phyloP scores from a whole-genome alignment of 2,329 filamentous ascomycete genomes.

The Monascus ruber region DNA sequence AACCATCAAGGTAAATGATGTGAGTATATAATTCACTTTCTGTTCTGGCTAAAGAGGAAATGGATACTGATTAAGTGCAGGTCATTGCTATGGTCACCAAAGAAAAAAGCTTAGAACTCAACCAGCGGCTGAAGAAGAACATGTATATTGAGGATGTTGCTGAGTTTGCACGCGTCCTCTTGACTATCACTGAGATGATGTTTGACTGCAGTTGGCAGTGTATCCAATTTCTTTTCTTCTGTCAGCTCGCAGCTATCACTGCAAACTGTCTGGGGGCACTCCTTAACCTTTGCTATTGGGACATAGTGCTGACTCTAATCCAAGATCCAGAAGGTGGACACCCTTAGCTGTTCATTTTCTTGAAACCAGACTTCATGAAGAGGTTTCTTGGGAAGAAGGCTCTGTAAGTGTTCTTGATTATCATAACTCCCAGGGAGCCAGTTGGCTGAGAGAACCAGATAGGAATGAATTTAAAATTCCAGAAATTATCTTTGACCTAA shows the following conservation, averaged over 20 bases:
- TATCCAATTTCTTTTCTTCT: slow-evolving; percentile 10
- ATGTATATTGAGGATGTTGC: slow-evolving; percentile 10
- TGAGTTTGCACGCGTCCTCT: slow-evolving; percentile 5
- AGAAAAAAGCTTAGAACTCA: no score
- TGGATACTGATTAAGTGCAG: slow-evolving; percentile 5
- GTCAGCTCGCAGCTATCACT: slow-evolving; percentile 7
- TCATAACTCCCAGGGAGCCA: neutral
- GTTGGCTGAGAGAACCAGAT: neutral
- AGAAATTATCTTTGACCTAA: slow-evolving; percentile 3
- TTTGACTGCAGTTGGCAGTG: slow-evolving; percentile 6
- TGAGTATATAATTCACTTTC: neutral
- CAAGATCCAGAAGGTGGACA: slow-evolving; percentile 9
- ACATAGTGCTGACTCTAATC: slow-evolving; percentile 6
- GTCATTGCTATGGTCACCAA: no score
- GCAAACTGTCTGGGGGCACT: slow-evolving; percentile 5
- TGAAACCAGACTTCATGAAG: slow-evolving; percentile 7
- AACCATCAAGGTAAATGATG: neutral
- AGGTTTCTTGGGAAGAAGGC: slow-evolving; percentile 5
- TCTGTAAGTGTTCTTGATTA: slow-evolving; percentile 4
- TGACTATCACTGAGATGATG: slow-evolving; percentile 7
- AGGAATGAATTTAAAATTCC: slow-evolving; percentile 5
- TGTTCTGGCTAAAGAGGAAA: neutral
- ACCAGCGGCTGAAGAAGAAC: slow-evolving; percentile 8
- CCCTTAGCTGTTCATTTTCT: slow-evolving; percentile 4
- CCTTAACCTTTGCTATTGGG: slow-evolving; percentile 6